A percentile compares a stretch with the other conserved stretches of the same genome.
phyloP scores from a whole-genome alignment of 306 rosid genomes.

The Potentilla sterilis region DNA sequence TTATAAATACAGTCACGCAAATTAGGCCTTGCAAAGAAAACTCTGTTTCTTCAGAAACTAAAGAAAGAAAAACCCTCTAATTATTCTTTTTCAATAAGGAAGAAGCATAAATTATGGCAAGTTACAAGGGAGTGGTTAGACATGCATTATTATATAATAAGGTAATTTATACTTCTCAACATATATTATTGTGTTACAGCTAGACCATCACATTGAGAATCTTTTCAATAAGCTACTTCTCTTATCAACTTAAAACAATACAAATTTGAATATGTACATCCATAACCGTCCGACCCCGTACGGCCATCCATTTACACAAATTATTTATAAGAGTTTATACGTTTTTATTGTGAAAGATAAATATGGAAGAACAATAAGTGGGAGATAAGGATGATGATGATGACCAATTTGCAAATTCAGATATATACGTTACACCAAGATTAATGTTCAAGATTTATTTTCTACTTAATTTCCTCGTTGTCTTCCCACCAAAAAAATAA shows the following conservation, averaged over 20 bases:
- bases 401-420: background rate
- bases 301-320: background rate
- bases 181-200: background rate
- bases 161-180: background rate
- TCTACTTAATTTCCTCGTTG: background rate
- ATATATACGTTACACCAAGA: background rate
- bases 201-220: background rate
- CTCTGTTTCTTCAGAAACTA: too few species aligned
- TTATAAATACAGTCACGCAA: too few species aligned
- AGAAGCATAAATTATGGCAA: background rate
- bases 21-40: too few species aligned
- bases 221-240: background rate
- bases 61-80: too few species aligned
- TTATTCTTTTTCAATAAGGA: background rate
- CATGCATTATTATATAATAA: background rate
- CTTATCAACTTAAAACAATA: background rate
- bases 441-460: background rate
- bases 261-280: background rate
- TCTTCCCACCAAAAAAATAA: background rate
- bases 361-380: background rate
- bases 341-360: background rate
- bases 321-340: background rate
- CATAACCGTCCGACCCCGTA: background rate
- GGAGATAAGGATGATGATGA: background rate
- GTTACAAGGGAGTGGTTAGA: background rate